Evolutionary conservation across 495 filamentous ascomycete species (phyloP).

Genomic region (Trichoderma reesei): DNA sequence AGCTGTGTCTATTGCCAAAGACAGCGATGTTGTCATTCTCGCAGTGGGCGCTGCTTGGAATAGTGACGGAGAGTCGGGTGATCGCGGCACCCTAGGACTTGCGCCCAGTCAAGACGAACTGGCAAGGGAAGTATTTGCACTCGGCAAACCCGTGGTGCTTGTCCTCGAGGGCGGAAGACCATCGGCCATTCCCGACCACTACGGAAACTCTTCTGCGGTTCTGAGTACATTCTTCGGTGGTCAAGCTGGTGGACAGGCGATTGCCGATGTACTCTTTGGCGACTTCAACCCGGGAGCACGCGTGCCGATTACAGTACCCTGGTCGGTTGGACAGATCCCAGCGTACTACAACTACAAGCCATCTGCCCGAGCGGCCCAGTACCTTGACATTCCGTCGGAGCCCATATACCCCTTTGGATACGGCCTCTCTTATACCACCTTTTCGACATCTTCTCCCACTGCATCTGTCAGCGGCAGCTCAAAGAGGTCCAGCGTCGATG

Average conservation of each 20-base stretch:
- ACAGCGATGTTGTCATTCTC: conserved; percentile 32
- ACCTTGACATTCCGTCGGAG: conserved; percentile 23
- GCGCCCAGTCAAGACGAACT: conserved; percentile 24
- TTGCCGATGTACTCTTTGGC: conserved; percentile 37
- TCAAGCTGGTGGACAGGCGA: conserved; percentile 38
- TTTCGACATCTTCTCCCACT: conserved; percentile 20
- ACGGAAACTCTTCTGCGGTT: conserved; percentile 27
- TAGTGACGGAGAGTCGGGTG: conserved; percentile 36
- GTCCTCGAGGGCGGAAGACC: conserved; percentile 35
- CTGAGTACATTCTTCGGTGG: conserved; percentile 32
- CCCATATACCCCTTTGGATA: conserved; percentile 29
- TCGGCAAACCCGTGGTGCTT: conserved; percentile 32
- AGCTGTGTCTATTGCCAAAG: conserved; percentile 25
- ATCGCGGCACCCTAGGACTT: conserved; percentile 31
- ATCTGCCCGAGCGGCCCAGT: conserved; percentile 22
- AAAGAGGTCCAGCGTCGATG: background rate
- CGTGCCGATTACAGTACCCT: conserved; percentile 29
- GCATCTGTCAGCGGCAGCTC: conserved; percentile 11
- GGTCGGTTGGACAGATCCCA: conserved; percentile 26
- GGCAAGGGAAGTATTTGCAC: conserved; percentile 26
- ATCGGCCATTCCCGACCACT: conserved; percentile 31
- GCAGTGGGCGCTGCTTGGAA: conserved; percentile 34
- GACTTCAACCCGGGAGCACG: conserved; percentile 33
- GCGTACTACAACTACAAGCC: conserved; percentile 34
- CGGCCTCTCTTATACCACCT: conserved; percentile 31